Percentiles rank a stretch among this genome's conserved stretches.
Evolutionary conservation across 2,329 filamentous ascomycete genomes (phyloP).

Genomic region (Elsinoe arachidis): DNA sequence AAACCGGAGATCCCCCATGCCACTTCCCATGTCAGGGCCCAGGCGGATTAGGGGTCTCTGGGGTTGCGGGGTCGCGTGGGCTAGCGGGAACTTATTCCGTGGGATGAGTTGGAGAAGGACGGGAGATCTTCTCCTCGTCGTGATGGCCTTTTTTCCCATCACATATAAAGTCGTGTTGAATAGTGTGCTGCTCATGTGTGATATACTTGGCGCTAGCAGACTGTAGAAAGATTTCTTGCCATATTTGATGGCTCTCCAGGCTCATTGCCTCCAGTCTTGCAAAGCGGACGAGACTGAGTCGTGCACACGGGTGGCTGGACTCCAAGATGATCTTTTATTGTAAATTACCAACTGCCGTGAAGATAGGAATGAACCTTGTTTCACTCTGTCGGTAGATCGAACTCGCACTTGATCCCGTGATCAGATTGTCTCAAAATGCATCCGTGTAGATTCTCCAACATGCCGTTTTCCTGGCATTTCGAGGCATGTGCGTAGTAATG

Average conservation of each 20-base stretch:
- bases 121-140: background rate
- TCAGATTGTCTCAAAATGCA: too few species aligned
- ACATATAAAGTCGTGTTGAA: too few species aligned
- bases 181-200: too few species aligned
- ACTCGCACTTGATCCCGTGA: too few species aligned
- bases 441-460: too few species aligned
- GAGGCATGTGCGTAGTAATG: too few species aligned
- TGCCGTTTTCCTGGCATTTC: too few species aligned
- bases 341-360: background rate
- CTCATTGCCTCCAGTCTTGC: background rate
- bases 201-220: too few species aligned
- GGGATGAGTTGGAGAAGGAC: background rate
- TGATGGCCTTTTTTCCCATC: too few species aligned
- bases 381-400: background rate
- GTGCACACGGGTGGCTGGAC: background rate
- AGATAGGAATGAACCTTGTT: background rate
- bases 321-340: background rate
- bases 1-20: conserved; percentile 3
- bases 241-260: too few species aligned
- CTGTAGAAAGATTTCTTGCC: too few species aligned
- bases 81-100: background rate
- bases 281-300: background rate
- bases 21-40: background rate
- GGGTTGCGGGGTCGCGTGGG: conserved; percentile 10
- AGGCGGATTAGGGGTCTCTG: background rate